Base-by-base conservation (phyloP, 2,329 filamentous ascomycete genomes). In the Escovopsis sp. region DNA sequence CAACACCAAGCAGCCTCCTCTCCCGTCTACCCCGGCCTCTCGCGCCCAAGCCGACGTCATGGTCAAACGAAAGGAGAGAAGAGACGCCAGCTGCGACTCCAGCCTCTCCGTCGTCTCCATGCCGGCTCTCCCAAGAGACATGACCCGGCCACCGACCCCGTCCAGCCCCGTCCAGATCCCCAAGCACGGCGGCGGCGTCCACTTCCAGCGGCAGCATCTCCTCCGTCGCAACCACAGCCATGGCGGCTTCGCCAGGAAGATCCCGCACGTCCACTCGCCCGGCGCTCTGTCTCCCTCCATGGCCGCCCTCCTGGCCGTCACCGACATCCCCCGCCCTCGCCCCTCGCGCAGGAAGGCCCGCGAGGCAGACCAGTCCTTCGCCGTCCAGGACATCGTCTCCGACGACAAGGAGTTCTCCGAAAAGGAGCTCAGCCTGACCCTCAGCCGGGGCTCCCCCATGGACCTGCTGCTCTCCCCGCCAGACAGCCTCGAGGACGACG, bases 401-500 rank as follows among this genome's bases (percentile, higher is more conserved):
- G 65, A 68, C 40, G 70, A 70, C 29, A 39, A 40, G 11, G 67
- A 70, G 37, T 66, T 71, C 9, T 71, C 66, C 7, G 73, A 76
- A 51, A 77, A 79, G 56, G 70, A 76, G 42, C 57, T 78, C 6
- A 74, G 72, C 51, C 60, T 70, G 43, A 68, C 66, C 7, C 60
- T 76, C 35, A 66, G 66, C 30, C 42, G 44, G 48, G 68, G 64
- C 45, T 71, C 65, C 41, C 74, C 75, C 0, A 54, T 80, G 49
- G 75, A 79, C 43, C 56, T 79, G 44, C 62, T 81, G 6, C 61
- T 80, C 5, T 73, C 70, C 29, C 69, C 75, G 0, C 76, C 74
- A 1, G 74, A 79, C n/a, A 71, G 77, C 37, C 51, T 70, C 29
- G 69, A 74, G 46, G 63, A 65, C 32, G 51, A 55, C n/a, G 51